Evolutionary conservation across 371 early-diverging fungal species (phyloP).

Genomic region (Circinella umbellata): DNA sequence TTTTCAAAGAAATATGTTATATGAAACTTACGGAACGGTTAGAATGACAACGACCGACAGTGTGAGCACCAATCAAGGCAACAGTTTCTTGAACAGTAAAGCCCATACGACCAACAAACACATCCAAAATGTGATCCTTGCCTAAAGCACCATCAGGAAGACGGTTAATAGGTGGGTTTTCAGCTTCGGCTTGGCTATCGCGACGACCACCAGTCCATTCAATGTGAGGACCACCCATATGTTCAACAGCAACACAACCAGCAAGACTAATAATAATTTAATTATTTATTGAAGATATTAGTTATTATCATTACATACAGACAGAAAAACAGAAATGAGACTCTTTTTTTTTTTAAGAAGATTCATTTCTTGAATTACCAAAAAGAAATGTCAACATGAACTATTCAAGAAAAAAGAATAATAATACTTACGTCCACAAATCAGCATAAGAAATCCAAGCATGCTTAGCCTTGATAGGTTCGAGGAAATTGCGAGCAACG

Average conservation of each 20-base stretch:
- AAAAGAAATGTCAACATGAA: background rate
- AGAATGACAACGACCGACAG: slow-evolving; percentile 87
- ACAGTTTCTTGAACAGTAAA: slow-evolving; percentile 81
- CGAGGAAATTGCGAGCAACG: slow-evolving; percentile 72
- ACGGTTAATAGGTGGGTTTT: slow-evolving; percentile 82
- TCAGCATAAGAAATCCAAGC: slow-evolving; percentile 79
- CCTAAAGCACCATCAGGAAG: slow-evolving; percentile 85
- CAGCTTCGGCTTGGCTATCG: slow-evolving; percentile 59
- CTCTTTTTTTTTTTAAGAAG: background rate
- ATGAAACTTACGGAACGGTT: slow-evolving; percentile 56
- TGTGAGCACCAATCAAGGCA: slow-evolving; percentile 87
- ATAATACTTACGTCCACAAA: slow-evolving; percentile 78
- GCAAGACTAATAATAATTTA: slow-evolving; percentile 53
- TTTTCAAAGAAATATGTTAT: no score
- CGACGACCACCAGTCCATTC: slow-evolving; percentile 82
- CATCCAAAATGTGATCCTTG: slow-evolving; percentile 70
- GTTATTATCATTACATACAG: background rate
- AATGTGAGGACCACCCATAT: slow-evolving; percentile 82
- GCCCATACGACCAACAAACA: slow-evolving; percentile 82
- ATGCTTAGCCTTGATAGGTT: slow-evolving; percentile 78
- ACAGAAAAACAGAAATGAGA: no score
- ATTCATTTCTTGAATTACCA: background rate
- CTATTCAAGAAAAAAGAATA: background rate
- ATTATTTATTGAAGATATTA: background rate
- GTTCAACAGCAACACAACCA: slow-evolving; percentile 84